phyloP scores from a whole-genome alignment of 768 basidiomycete species.

The Tulasnella sp. region DNA sequence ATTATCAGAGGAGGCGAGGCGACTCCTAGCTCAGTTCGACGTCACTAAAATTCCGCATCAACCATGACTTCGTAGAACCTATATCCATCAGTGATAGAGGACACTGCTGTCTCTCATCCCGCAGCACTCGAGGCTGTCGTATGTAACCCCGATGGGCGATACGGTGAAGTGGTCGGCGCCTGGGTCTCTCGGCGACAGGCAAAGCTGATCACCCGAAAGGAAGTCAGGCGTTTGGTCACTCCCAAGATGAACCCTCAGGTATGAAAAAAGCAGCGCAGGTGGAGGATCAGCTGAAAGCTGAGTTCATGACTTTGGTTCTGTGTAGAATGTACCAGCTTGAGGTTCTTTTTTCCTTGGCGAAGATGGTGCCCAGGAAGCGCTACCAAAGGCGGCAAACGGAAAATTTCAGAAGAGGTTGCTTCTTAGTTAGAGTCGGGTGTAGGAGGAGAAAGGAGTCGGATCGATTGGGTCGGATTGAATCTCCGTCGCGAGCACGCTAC shows the following conservation, averaged over 20 bases:
- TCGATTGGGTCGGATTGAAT: too few relatives aligned
- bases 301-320: not conserved
- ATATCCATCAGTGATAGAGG: constrained; percentile 77
- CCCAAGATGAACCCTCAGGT: constrained; percentile 72
- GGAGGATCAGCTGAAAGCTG: too few relatives aligned
- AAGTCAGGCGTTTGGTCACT: constrained; percentile 45
- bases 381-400: constrained; percentile 80
- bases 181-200: constrained; percentile 51
- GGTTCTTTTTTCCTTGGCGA: constrained; percentile 76
- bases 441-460: constrained; percentile 16
- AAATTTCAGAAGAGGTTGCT: constrained; percentile 78
- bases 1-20: constrained; percentile 83
- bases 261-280: constrained; percentile 15
- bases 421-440: constrained; percentile 39
- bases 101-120: constrained; percentile 45
- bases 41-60: too few relatives aligned
- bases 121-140: constrained; percentile 59
- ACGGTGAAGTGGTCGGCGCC: constrained; percentile 71
- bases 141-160: constrained; percentile 53
- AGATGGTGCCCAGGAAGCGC: constrained; percentile 41
- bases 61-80: constrained; percentile 64
- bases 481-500: too few relatives aligned
- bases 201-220: constrained; percentile 34
- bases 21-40: not conserved
- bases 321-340: constrained; percentile 67